Evolutionary conservation across 202 grass and related monocot species (phyloP).

Genomic region (Carex sylvatica): DNA sequence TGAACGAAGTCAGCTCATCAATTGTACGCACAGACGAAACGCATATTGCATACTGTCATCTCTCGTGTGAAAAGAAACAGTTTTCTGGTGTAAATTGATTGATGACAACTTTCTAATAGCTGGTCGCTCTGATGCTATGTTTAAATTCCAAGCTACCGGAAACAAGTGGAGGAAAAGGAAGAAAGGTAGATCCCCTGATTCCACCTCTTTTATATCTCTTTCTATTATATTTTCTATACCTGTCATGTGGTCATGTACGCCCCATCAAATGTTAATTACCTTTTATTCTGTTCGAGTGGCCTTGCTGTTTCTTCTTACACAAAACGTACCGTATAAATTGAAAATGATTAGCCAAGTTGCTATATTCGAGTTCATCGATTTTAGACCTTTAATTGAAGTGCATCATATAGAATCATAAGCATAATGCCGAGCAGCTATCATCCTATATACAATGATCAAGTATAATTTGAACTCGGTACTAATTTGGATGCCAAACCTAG

Average conservation of each 20-base stretch:
- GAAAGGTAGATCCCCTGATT: slow-evolving; percentile 26
- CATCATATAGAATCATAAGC: background rate
- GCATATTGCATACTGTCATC: background rate
- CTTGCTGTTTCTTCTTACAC: background rate
- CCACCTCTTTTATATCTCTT: slow-evolving; percentile 28
- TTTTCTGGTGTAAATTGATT: background rate
- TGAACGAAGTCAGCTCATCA: too few species aligned
- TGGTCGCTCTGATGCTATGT: slow-evolving; percentile 16
- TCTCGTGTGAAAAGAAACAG: background rate
- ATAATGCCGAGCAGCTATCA: slow-evolving; percentile 18
- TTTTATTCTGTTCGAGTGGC: slow-evolving; percentile 25
- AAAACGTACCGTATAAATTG: background rate
- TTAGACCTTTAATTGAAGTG: slow-evolving; percentile 19
- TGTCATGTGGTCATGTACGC: slow-evolving; percentile 23
- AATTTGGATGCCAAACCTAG: background rate
- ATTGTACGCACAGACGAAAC: background rate
- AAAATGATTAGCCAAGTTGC: slow-evolving; percentile 23
- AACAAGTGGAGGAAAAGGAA: slow-evolving; percentile 19
- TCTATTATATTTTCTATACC: slow-evolving; percentile 22
- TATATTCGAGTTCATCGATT: slow-evolving; percentile 26
- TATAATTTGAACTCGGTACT: background rate
- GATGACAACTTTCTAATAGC: background rate
- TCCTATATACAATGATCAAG: background rate
- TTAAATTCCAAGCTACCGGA: slow-evolving; percentile 22
- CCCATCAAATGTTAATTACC: background rate